Evolutionary conservation across 179 eudicot species (phyloP), one percentile per base, ranked within the genome.

Genomic region (Spinacia oleracea): DNA sequence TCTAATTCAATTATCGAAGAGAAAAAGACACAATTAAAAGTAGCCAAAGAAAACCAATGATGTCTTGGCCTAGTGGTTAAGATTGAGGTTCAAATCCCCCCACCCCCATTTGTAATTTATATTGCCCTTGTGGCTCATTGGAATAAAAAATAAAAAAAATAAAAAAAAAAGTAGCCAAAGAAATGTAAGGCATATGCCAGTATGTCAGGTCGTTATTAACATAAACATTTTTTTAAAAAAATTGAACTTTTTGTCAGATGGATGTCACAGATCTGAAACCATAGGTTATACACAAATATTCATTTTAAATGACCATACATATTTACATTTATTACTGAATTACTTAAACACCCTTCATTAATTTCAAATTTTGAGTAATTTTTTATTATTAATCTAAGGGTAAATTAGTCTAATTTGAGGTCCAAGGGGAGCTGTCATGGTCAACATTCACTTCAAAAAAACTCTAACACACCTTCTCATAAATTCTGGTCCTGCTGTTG

Each of bases 211-310:
- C 43, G 56, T 73, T 63, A 64, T 51, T 64, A 42, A 46, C 50
- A 35, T 38, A 46, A 46, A 34, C 11, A 42, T 23, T 75, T 38
- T 62, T 10, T n/a, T n/a, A n/a, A n/a, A n/a, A n/a, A n/a, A 66
- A 74, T 38, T 79, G 71, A 73, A 27, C 73, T 74, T 73, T 73
- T 73, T 79, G 82, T 79, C 82, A 79, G 78, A 73, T 79, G 78
- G 73, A 79, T 73, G 66, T 79, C 70, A 65, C 73, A 79, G 56
- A 73, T 79, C 73, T 63, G 40, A 68, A 50, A 73, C 64, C 51
- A 50, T 73, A 63, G 20, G 51, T 15, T 29, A 42, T 25, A 58
- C 10, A 58, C 16, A 21, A 9, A n/a, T n/a, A n/a, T 25, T 18
- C 20, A 23, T 67, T 15, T 51, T 18, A 56, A 42, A 27, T 9